Evolutionary conservation across 352 stramenopile genomes (phyloP), one percentile per base, ranked within the genome.

Genomic region (Pythium sukuiense): DNA sequence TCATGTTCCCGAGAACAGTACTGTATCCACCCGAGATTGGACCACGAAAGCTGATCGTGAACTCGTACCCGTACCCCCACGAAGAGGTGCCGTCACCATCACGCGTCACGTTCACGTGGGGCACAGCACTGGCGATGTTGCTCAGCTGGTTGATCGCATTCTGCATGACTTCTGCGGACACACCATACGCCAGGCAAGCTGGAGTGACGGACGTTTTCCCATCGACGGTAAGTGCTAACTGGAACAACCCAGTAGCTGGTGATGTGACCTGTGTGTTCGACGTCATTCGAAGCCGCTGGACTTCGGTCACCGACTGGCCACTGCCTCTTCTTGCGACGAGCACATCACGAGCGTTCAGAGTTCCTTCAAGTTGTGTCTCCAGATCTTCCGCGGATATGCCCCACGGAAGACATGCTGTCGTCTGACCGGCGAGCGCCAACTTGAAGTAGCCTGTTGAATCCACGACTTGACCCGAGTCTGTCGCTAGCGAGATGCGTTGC

Each of bases 31-130:
- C 83, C 11, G 60, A 64, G 12, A 92, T 63, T 0, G 84, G 79
- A 2, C 87, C 87, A 39, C 58, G 63, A 48, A 92, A 95, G 29
- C 78, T 59, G 55, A 95, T 79, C 8, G 81, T 65, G 59, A 92
- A 95, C 62, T 93, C 80, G 58, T 87, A 95, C 0, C 87, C 87
- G 61, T 88, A 95, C 9, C 87, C 87, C 82, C 81, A 93, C 5
- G 60, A 59, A 0, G 87, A 77, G 12, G 78, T 70, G 0, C 85
- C 87, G 41, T 93, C 85, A 0, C 87, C 87, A 2, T 81, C 63
- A 0, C 85, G 79, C 6, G 83, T 90, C 0, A 93, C 85, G 32
- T 81, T 79, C 16, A 94, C 73, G 48, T 94, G 81, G n/a, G 78
- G 12, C 6, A 81, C 72, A 8, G 50, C 60, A 0, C 46, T 35